Percentiles rank a stretch among this genome's conserved stretches.
phyloP scores from a whole-genome alignment of 2,329 filamentous ascomycete genomes.

The Grosmannia serpens region DNA sequence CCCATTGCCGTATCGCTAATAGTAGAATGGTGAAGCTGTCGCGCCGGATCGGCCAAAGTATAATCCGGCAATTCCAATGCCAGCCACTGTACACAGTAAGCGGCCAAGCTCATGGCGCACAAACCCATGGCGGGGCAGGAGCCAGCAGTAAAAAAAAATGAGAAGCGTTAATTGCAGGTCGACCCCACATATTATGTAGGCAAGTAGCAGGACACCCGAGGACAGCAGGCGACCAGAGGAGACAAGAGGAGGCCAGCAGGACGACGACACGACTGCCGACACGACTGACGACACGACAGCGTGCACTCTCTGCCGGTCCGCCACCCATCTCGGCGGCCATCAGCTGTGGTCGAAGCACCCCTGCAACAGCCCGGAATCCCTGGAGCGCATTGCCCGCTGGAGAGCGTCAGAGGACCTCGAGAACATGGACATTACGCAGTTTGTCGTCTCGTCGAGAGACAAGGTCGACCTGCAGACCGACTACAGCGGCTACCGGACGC shows the following conservation, averaged over 20 bases:
- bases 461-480: constrained; percentile 79
- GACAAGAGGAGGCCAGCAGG: neutral
- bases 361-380: no score
- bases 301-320: neutral
- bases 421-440: constrained; percentile 80
- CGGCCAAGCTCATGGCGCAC: neutral
- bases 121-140: constrained; percentile 1
- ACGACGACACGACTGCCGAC: neutral
- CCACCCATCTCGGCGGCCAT: neutral
- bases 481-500: constrained; percentile 72
- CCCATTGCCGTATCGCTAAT: neutral
- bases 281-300: neutral
- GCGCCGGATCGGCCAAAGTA: constrained; percentile 1
- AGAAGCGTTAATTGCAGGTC: neutral
- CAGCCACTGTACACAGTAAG: neutral
- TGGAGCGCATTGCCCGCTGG: no score
- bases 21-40: neutral
- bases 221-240: no score
- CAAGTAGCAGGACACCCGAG: no score
- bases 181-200: neutral
- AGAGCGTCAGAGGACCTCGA: no score
- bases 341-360: neutral
- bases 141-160: neutral
- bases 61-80: neutral
- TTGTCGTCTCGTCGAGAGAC: constrained; percentile 68